Evolutionary conservation across 164 flowering plant genomes (phyloP), one percentile per base, ranked within the genome.

Genomic region (Berberis thunbergii): DNA sequence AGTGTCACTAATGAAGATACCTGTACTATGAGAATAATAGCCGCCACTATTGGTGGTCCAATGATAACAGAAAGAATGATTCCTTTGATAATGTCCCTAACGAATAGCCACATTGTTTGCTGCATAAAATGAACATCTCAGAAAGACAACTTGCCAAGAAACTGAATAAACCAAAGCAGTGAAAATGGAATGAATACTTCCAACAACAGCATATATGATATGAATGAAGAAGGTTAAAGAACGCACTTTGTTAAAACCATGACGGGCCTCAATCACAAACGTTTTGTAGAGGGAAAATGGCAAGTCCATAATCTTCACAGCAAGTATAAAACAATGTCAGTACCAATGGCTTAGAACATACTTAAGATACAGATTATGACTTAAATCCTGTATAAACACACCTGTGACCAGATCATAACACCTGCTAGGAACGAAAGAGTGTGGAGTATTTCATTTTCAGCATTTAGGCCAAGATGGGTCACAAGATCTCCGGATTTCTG

Each of bases 201-300:
- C 3, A 58, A 58, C 2, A 6, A 52, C 11, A 54, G 8, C 38
- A 49, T 44, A 43, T 49, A 49, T 7, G 9, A 2, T 49, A 46
- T 8, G 43, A 49, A 49, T 39, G 6, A 59, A 8, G 6, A 8
- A 54, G 10, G 1, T 39, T 6, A 2, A 48, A 60, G 4, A 56
- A 77, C 83, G 9, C 61, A 91, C 99, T 69, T 95, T 95, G 70
- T 95, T 95, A 77, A 95, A 95, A 72, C 99, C 99, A 74, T 95
- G 99, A 48, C 91, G 92, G 13, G 87, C 83, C 81, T 95, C 99
- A 74, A 95, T 60, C 39, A 67, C 70, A 13, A 95, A 95, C n/a
- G 98, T 95, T 57, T 98, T 91, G 80, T 86, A 91, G 48, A 95
- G 73, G 11, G 98, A 95, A 65, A 95, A 95, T 54, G 99, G 99